These are phyloP conservation scores for Clitoria ternatea DNA, from an alignment of 306 rosid species.

Conservation along the genomic window DNA sequence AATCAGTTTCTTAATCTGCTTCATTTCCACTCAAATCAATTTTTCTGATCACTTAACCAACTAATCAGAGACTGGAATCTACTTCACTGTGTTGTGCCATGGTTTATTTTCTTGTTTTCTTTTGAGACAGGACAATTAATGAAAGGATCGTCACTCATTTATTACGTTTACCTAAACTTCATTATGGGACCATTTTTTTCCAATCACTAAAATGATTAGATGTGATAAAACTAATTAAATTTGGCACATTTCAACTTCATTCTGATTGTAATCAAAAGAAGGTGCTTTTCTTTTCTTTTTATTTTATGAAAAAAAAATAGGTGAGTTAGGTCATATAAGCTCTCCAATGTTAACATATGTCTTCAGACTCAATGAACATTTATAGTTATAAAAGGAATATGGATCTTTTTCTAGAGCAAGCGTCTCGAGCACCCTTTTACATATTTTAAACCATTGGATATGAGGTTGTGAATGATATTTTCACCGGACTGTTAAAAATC, in stretches of 20 bases:
- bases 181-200: not conserved
- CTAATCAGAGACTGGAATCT: conserved; percentile 10
- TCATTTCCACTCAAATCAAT: conserved; percentile 2
- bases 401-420: no score
- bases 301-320: no score
- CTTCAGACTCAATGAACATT: no score
- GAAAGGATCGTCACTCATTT: not conserved
- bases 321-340: no score
- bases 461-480: no score
- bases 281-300: no score
- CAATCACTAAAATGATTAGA: conserved; percentile 10
- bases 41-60: conserved; percentile 29
- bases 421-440: no score
- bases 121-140: not conserved
- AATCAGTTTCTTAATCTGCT: conserved; percentile 28
- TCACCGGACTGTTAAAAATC: no score
- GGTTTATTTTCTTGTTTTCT: not conserved
- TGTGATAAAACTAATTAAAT: not conserved
- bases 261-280: no score
- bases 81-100: conserved; percentile 10
- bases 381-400: no score
- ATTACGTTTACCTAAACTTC: conserved; percentile 24
- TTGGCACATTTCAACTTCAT: not conserved
- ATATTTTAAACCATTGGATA: no score
- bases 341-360: no score